phyloP scores from a whole-genome alignment of 192 early-diverging fungal genomes.

The Coemansia sp. region DNA sequence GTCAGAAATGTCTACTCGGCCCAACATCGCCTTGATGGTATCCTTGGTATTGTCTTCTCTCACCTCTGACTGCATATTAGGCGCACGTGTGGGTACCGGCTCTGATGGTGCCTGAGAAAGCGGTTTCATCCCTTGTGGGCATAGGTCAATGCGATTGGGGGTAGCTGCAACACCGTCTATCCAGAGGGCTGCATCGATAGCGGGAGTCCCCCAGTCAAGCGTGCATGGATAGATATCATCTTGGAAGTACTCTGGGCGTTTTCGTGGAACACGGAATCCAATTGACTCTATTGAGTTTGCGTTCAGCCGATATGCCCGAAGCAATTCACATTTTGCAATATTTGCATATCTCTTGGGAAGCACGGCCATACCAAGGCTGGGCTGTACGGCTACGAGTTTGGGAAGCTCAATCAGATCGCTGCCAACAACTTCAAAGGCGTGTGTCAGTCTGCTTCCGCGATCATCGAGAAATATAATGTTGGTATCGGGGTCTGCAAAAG shows the following conservation, averaged over 20 bases:
- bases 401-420: conserved; percentile 56
- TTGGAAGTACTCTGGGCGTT: conserved; percentile 86
- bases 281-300: conserved; percentile 68
- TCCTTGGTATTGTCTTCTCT: conserved; percentile 31
- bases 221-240: conserved; percentile 82
- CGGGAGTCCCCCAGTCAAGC: conserved; percentile 55
- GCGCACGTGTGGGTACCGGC: conserved; percentile 5
- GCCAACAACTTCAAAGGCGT: conserved; percentile 67
- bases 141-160: conserved; percentile 30
- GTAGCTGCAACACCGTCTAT: conserved; percentile 28
- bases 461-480: conserved; percentile 68
- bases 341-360: conserved; percentile 69
- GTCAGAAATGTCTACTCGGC: conserved; percentile 18
- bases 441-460: conserved; percentile 76
- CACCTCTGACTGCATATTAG: conserved; percentile 15
- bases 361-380: conserved; percentile 71
- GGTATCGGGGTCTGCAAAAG: conserved; percentile 70
- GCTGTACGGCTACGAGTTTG: conserved; percentile 59
- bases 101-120: conserved; percentile 54
- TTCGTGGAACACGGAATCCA: conserved; percentile 75
- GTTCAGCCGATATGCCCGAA: conserved; percentile 67
- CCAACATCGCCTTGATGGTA: conserved; percentile 36
- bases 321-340: conserved; percentile 69
- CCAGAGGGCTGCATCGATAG: conserved; percentile 61
- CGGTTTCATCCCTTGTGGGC: conserved; percentile 54